These are phyloP conservation scores for Fusarium sp. DNA, from an alignment of 2,329 filamentous ascomycete species.

Conservation along the genomic window DNA sequence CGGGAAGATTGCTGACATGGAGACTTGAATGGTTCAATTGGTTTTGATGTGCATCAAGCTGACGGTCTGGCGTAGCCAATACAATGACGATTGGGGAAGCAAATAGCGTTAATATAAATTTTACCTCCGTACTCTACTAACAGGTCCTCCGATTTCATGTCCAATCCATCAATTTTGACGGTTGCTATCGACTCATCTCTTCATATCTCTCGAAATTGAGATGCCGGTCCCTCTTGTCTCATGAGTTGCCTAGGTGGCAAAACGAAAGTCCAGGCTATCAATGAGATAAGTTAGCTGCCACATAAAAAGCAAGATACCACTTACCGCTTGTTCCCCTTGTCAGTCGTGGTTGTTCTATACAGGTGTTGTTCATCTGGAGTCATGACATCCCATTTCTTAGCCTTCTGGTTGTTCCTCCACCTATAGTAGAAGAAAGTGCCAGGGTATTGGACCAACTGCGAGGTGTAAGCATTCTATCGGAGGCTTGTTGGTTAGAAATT, in stretches of 20 bases:
- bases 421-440: conserved; percentile 56
- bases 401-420: conserved; percentile 55
- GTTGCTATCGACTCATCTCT: background rate
- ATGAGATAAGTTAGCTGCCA: background rate
- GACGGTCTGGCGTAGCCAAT: background rate
- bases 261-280: conserved; percentile 27
- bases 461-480: background rate
- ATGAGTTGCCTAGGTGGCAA: conserved; percentile 10
- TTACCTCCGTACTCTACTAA: too few relatives aligned
- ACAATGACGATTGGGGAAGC: background rate
- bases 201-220: background rate
- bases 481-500: accelerated
- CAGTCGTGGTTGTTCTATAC: conserved; percentile 60
- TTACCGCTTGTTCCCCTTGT: conserved; percentile 44
- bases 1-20: background rate
- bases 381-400: conserved; percentile 56
- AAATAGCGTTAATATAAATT: too few relatives aligned
- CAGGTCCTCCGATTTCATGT: too few relatives aligned
- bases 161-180: background rate
- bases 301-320: background rate
- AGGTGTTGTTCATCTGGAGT: conserved; percentile 56
- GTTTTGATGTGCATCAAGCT: background rate
- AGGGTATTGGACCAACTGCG: conserved; percentile 54
- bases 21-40: background rate
- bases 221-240: background rate